Evolutionary conservation across 805 yeast species (phyloP).

Genomic region (Candida patagonica): DNA sequence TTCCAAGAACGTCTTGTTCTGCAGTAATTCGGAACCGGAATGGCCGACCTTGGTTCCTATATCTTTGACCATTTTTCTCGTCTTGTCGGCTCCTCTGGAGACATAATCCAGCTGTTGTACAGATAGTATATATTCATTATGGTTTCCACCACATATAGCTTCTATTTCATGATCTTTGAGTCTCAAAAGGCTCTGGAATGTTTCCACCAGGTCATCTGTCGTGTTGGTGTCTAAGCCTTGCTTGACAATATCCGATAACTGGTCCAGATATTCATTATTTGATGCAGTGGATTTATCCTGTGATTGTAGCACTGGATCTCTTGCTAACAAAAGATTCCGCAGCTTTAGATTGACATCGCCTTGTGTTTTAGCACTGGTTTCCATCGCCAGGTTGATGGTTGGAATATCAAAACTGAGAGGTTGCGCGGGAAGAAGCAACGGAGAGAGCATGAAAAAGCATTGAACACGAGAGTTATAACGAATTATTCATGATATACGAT

Average conservation of each 20-base stretch:
- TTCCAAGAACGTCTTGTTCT: slow-evolving; percentile 46
- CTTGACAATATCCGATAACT: slow-evolving; percentile 65
- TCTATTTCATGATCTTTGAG: slow-evolving; percentile 57
- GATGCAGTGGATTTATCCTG: slow-evolving; percentile 12
- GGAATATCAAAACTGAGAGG: neutral
- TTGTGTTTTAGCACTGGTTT: slow-evolving; percentile 3
- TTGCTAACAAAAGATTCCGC: slow-evolving; percentile 17
- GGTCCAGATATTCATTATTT: slow-evolving; percentile 70
- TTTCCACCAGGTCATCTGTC: slow-evolving; percentile 46
- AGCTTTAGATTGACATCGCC: slow-evolving; percentile 17
- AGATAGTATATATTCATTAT: slow-evolving; percentile 39
- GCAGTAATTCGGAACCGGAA: slow-evolving; percentile 58
- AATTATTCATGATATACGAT: too few species aligned
- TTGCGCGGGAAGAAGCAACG: neutral
- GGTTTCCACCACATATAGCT: slow-evolving; percentile 50
- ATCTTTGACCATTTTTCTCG: slow-evolving; percentile 45
- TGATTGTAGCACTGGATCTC: slow-evolving; percentile 14
- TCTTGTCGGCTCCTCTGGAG: slow-evolving; percentile 44
- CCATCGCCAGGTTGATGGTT: neutral
- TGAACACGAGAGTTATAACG: too few species aligned
- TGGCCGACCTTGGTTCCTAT: slow-evolving; percentile 51
- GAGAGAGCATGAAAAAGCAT: too few species aligned
- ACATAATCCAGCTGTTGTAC: slow-evolving; percentile 56
- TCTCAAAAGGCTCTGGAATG: slow-evolving; percentile 47
- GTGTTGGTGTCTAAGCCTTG: slow-evolving; percentile 48